Evolutionary conservation across 2,329 filamentous ascomycete species (phyloP), one percentile per base, ranked within the genome.

Genomic region (Fusarium sp.): DNA sequence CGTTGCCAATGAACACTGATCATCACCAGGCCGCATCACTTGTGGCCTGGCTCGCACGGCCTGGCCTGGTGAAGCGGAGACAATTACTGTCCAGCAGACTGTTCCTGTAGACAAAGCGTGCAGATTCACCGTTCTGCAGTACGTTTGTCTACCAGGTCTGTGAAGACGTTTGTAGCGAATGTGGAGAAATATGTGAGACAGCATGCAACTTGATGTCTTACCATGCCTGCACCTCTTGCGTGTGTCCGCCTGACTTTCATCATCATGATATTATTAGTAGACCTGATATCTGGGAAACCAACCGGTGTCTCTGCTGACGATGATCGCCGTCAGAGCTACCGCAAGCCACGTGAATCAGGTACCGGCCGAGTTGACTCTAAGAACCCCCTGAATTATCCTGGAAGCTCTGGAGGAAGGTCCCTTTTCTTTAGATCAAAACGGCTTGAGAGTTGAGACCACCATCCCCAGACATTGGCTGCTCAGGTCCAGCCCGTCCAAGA

Each of bases 291-390:
- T 30, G 33, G 8, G 20, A 39, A 27, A 27, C 30, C 19, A 33
- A 27, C 46, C 46, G 15, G 37, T 37, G 40, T 30, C 39, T 35
- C 22, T 23, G 43, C 33, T 41, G 54, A 55, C 47, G 58, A 70
- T 62, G 56, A 72, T 68, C 67, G 22, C 37, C 55, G 48, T 55
- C 55, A 56, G 53, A 57, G 56, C 57, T 39, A 30, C 27, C 27
- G 10, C 10, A 45, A 69, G 71, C 70, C 70, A 73, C 61, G 71
- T 70, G 70, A 73, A 70, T 57, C 62, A 70, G 65, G 65, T 62
- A 60, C 70, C 68, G 62, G 55, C 67, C 60, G 56, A 74, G 57
- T 65, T 70, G 62, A 39, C 49, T 49, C 44, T 44, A 33, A 30
- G 56, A 30, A 30, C 50, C 51, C 67, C 56, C 62, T 62, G 54